phyloP scores from a whole-genome alignment of 2,329 filamentous ascomycete genomes.

The Sporothrix dimorphospora region DNA sequence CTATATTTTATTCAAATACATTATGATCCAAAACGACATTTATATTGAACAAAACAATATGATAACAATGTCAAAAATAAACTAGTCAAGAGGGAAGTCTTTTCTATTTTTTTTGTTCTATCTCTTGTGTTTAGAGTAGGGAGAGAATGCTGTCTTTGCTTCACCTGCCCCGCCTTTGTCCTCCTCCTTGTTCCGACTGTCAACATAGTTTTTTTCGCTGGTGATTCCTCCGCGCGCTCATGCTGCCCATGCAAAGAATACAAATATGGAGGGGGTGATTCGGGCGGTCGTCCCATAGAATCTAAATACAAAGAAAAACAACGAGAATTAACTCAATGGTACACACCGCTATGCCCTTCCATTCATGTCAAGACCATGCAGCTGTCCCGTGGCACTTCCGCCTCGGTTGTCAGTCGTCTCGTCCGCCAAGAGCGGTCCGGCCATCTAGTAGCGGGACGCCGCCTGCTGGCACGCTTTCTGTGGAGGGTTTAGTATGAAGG shows the following conservation, averaged over 20 bases:
- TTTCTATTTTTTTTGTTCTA: neutral
- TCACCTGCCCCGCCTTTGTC: neutral
- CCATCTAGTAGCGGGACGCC: slow-evolving; percentile 67
- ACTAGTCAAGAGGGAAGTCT: neutral
- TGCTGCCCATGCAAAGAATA: slow-evolving; percentile 7
- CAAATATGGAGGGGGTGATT: neutral
- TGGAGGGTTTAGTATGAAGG: slow-evolving; percentile 28
- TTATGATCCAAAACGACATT: too few relatives aligned
- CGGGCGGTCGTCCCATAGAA: neutral
- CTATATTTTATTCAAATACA: too few relatives aligned
- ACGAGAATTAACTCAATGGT: neutral
- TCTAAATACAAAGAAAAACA: neutral
- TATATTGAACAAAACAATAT: neutral
- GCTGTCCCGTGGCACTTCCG: neutral
- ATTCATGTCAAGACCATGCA: neutral
- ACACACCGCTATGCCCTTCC: neutral
- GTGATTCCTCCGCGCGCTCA: neutral
- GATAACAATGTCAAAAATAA: neutral
- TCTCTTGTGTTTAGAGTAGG: neutral
- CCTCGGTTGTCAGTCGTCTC: neutral
- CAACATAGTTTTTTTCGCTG: neutral
- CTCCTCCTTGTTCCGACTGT: neutral
- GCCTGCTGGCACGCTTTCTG: slow-evolving; percentile 82
- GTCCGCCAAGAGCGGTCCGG: neutral
- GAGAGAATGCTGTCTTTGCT: slow-evolving; percentile 4